Evolutionary conservation across 768 basidiomycete species (phyloP), one percentile per base, ranked within the genome.

Genomic region (Paxillus ammoniavirescens): DNA sequence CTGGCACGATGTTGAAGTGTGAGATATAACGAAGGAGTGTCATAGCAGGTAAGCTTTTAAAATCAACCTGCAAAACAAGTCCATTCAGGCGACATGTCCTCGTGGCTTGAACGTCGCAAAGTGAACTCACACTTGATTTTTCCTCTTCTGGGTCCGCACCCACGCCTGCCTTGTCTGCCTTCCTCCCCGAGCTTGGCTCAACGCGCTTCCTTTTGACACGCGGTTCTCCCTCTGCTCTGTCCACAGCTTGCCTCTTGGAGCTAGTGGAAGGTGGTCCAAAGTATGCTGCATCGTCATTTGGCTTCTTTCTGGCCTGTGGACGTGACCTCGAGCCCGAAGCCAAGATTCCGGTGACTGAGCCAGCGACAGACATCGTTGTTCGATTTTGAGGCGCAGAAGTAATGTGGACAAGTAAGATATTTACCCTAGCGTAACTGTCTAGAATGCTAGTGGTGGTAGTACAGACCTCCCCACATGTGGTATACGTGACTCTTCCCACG

Each of bases 211-310:
- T 73, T 70, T 92, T 91, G 49, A 77, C 75, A 46, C 89, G 76
- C 14, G 85, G 82, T 59, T 91, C 89, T n/a, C 86, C 86, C 8
- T 90, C 87, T 23, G 73, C 77, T 61, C 82, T 81, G 48, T 91
- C 89, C 15, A 64, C 73, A 0, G 87, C 89, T 42, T 82, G 81
- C 58, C 89, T 72, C 65, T 91, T 91, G 15, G 77, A 67, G 36
- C 82, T 81, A n/a, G 72, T 69, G 8, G 74, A 68, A 47, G 78
- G 73, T 12, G 82, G 81, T 14, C 83, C 84, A 56, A 83, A 80
- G 68, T 90, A 89, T 18, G 86, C 77, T 14, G 86, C 83, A 65
- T 90, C 85, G 54, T 87, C 85, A 64, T 82, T 83, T 37, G 73
- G 74, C 58, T 83, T 86, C 65, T 79, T 83, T 49, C 84, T 77